Percentiles rank a stretch among this genome's conserved stretches.
These are phyloP conservation scores for Phylloboletellus chloephorus DNA, from an alignment of 1,284 basidiomycete species.

Conservation along the genomic window DNA sequence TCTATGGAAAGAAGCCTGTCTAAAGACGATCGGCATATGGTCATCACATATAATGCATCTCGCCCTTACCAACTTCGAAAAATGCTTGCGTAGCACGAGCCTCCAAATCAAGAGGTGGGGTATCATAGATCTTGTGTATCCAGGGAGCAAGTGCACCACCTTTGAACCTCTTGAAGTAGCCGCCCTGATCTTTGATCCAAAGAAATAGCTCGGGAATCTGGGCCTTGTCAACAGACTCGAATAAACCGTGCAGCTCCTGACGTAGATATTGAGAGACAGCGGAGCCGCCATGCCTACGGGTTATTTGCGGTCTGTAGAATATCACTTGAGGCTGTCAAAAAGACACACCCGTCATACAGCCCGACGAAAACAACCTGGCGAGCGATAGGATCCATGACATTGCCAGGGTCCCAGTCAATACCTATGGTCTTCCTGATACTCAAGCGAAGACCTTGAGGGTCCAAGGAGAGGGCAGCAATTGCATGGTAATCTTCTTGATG, in stretches of 20 bases:
- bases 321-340: neutral
- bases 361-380: conserved; percentile 82
- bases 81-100: conserved; percentile 83
- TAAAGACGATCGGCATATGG: conserved; percentile 37
- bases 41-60: conserved; percentile 1
- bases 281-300: conserved; percentile 69
- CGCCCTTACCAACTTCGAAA: conserved; percentile 57
- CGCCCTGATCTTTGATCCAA: conserved; percentile 74
- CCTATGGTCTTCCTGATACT: conserved; percentile 58
- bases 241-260: conserved; percentile 72
- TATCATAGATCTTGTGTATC: conserved; percentile 42
- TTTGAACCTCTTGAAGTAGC: conserved; percentile 84
- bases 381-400: conserved; percentile 52
- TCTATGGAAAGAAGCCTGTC: conserved; percentile 59
- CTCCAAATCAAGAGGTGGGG: conserved; percentile 66
- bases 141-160: conserved; percentile 75
- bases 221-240: conserved; percentile 68
- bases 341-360: conserved; percentile 79
- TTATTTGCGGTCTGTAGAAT: conserved; percentile 8
- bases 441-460: conserved; percentile 64
- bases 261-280: conserved; percentile 72
- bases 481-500: conserved; percentile 85
- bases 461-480: conserved; percentile 67
- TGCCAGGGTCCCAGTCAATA: conserved; percentile 68
- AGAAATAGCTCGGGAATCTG: conserved; percentile 70